Evolutionary conservation across 1,139 yeast species (phyloP), one percentile per base, ranked within the genome.

Genomic region (Pichia sp.): DNA sequence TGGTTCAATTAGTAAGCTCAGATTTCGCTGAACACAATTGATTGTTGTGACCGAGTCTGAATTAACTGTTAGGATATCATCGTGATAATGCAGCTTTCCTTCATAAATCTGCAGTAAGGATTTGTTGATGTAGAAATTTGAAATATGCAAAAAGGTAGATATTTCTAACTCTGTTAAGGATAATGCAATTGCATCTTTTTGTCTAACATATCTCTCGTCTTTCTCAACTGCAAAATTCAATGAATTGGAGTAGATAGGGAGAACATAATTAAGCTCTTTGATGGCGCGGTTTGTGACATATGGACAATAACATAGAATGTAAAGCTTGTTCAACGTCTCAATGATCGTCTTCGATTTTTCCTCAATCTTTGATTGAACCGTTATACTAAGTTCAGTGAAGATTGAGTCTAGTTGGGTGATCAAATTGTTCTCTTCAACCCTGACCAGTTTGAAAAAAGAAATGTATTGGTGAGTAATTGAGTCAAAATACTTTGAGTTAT

Each of bases 361-460:
- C 22, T 26, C 26, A 48, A 39, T 13, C 10, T 47, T 55, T 5
- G 47, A 9, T 5, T 46, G 46, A 2, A 66, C 41, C 23, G 58
- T 62, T 16, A 61, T 51, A 0, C 28, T 36, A 2, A 64, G 34
- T 41, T 62, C 67, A 12, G 62, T 49, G 1, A 62, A 40, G 0
- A 61, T 40, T 26, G 60, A 61, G 31, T 61, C 62, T 0, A 60
- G 7, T 7, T 56, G 48, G 3, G 60, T 40, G 18, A 58, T 54
- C 10, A 66, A 56, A 16, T 57, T 56, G 3, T 61, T n/a, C 2
- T 60, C 46, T 2, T 61, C 58, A 2, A 44, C 41, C 0, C 58
- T 49, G 6, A 68, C 28, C 3, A 45, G 34, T 23, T 55, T 49
- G n/a, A 69, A 58, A 10, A 68, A 52, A 5, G 22, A 5, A 5